These are phyloP conservation scores for Parmales sp. DNA, from an alignment of 108 stramenopile species.

Conservation along the genomic window DNA sequence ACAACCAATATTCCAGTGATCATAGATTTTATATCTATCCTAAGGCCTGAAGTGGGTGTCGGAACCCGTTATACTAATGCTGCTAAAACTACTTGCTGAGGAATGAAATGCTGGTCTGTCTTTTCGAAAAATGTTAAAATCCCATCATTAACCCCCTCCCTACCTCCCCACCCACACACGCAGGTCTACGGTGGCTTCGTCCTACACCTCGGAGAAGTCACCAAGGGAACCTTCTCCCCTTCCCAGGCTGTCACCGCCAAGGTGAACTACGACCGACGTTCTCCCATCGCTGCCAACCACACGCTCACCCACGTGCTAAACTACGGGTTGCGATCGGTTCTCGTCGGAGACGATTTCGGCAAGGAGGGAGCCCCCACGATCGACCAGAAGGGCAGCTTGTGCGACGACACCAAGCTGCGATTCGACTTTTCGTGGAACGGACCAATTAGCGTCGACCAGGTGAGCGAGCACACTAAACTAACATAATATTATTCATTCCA, in stretches of 20 bases:
- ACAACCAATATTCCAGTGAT: no score
- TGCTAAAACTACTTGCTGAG: no score
- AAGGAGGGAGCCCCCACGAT: conserved; percentile 28
- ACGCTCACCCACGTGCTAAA: conserved; percentile 99
- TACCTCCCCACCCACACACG: no score
- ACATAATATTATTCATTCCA: no score
- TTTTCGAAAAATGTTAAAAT: no score
- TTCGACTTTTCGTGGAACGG: conserved; percentile 94
- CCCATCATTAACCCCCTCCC: no score
- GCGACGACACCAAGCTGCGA: conserved; percentile 87
- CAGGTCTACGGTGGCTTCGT: conserved; percentile 82
- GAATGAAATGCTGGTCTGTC: no score
- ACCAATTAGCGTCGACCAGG: conserved; percentile 59
- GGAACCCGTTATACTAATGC: no score
- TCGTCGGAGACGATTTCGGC: conserved; percentile 43
- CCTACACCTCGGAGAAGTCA: conserved; percentile 74
- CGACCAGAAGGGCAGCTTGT: conserved; percentile 94
- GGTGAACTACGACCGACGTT: conserved; percentile 94
- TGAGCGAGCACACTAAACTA: no score
- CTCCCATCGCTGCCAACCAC: conserved; percentile 91
- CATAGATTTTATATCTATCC: no score
- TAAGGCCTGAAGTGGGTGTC: no score
- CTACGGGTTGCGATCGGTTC: conserved; percentile 78
- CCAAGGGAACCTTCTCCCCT: conserved; percentile 54
- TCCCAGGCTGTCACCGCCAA: conserved; percentile 65